phyloP scores from a whole-genome alignment of 306 rosid genomes.

The Vachellia collinsii region DNA sequence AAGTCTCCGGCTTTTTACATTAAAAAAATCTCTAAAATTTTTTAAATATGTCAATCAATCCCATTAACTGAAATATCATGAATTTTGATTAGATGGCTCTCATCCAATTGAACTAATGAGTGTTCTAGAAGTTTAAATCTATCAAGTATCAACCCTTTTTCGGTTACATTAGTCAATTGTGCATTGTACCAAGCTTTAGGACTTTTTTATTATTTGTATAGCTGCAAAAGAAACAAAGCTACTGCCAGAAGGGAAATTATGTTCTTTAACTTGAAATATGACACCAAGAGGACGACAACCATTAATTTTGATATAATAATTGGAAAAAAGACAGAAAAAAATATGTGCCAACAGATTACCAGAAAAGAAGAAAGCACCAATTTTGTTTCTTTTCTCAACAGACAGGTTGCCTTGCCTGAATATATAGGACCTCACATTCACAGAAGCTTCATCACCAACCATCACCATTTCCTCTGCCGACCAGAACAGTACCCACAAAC shows the following conservation, averaged over 20 bases:
- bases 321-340: not conserved
- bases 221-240: constrained; percentile 36
- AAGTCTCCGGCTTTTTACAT: not conserved
- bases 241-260: constrained; percentile 46
- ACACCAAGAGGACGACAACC: constrained; percentile 33
- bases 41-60: too few species aligned
- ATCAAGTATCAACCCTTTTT: too few species aligned
- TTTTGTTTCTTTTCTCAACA: constrained; percentile 36
- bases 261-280: constrained; percentile 28
- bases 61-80: too few species aligned
- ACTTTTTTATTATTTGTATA: not conserved
- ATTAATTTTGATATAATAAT: constrained; percentile 11
- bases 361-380: constrained; percentile 40
- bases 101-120: too few species aligned
- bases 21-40: not conserved
- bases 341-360: constrained; percentile 49
- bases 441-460: constrained; percentile 7
- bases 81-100: too few species aligned
- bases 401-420: constrained; percentile 30
- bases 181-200: not conserved
- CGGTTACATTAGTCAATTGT: not conserved
- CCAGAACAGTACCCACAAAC: not conserved
- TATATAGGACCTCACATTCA: constrained; percentile 41
- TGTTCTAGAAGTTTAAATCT: too few species aligned
- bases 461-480: not conserved